Evolutionary conservation across 1,139 yeast genomes (phyloP).

Genomic region (Scheffersomyces cryptocercus): DNA sequence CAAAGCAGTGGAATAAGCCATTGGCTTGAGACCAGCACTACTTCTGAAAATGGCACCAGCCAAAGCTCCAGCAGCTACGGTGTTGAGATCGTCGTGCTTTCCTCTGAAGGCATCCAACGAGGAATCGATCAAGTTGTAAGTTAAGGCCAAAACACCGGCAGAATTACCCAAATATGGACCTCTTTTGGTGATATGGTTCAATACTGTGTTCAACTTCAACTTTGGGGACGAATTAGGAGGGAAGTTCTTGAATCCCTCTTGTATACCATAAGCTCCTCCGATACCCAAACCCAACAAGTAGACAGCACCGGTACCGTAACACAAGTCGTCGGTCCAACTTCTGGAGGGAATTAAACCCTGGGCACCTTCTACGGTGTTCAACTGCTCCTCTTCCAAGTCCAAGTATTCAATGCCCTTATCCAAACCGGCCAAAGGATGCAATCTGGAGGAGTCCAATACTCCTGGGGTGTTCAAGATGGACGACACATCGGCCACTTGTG

Average conservation of each 20-base stretch:
- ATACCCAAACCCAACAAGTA: constrained; percentile 71
- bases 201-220: constrained; percentile 81
- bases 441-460: constrained; percentile 65
- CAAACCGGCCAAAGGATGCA: constrained; percentile 94
- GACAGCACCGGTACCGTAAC: constrained; percentile 97
- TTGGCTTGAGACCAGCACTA: constrained; percentile 81
- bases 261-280: constrained; percentile 88
- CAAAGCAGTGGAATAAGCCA: constrained; percentile 82
- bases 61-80: constrained; percentile 85
- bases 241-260: constrained; percentile 78
- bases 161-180: constrained; percentile 96
- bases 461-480: constrained; percentile 61
- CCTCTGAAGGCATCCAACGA: constrained; percentile 80
- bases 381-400: constrained; percentile 78
- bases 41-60: constrained; percentile 92
- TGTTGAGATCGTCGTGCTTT: constrained; percentile 81
- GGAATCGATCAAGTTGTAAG: constrained; percentile 83
- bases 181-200: constrained; percentile 89
- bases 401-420: constrained; percentile 87
- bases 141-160: constrained; percentile 90
- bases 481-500: constrained; percentile 64
- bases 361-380: constrained; percentile 77
- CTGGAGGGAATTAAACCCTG: constrained; percentile 91
- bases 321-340: constrained; percentile 95
- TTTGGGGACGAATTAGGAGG: constrained; percentile 74